A percentile compares a stretch with the other conserved stretches of the same genome.
phyloP scores from a whole-genome alignment of 139 green algal genomes.

The Coccomyxa sp. region DNA sequence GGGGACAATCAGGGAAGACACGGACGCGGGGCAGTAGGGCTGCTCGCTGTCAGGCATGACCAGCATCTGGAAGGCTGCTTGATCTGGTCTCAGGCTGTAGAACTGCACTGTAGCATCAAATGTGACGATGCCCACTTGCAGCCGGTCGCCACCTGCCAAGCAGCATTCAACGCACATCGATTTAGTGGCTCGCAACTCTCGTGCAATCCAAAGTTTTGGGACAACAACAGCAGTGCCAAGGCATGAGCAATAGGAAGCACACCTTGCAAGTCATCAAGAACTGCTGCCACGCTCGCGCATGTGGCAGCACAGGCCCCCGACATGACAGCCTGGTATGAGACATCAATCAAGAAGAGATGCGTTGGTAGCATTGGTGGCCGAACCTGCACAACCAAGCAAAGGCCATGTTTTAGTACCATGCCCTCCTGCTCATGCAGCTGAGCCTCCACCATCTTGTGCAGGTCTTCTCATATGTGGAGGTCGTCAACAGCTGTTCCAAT shows the following conservation, averaged over 20 bases:
- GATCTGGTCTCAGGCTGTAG: constrained; percentile 50
- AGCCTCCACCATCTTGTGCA: not conserved
- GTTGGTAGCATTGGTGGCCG: constrained; percentile 65
- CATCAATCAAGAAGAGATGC: constrained; percentile 87
- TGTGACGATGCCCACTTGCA: constrained; percentile 72
- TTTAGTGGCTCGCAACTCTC: not conserved
- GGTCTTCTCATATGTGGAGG: too few species aligned
- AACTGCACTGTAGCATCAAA: constrained; percentile 84
- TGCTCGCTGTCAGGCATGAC: constrained; percentile 72
- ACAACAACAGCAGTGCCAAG: not conserved
- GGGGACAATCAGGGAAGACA: constrained; percentile 34
- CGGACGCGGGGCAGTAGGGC: constrained; percentile 36
- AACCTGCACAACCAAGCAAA: constrained; percentile 15
- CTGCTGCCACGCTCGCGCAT: constrained; percentile 53
- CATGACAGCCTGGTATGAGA: constrained; percentile 49
- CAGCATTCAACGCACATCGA: not conserved
- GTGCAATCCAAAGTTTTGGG: not conserved
- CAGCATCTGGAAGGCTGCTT: constrained; percentile 63
- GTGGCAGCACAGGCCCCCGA: constrained; percentile 57
- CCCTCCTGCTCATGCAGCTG: not conserved
- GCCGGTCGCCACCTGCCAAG: constrained; percentile 44
- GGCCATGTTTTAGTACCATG: not conserved
- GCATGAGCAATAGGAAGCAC: not conserved
- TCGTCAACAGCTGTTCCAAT: not conserved
- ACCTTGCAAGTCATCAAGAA: constrained; percentile 69